Base-by-base conservation (phyloP, 2,329 filamentous ascomycete species). In the Colletotrichum spinosum region DNA sequence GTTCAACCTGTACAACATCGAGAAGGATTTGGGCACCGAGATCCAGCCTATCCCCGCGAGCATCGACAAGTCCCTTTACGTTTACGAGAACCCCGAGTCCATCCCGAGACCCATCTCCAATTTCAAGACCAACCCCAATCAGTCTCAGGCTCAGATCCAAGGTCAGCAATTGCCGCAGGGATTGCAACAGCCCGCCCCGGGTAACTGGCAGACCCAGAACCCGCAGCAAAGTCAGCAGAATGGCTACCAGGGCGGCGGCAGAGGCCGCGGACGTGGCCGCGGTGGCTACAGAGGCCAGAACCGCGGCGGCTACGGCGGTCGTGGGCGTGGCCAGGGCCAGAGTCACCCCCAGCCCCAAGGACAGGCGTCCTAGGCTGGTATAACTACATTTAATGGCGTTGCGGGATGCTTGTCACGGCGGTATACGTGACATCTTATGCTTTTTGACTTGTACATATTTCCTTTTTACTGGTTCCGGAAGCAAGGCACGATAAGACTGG, bases 1-100 rank as follows among this genome's bases (percentile, higher is more conserved):
- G 35, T 98, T 97, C 86, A 99, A 98, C 79, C 86, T 99, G 17
- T 99, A 99, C 84, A 97, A 97, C 78, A 99, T 99, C 72, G 96
- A 99, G 79, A 92, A 97, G 72, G 96, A 99, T 74, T 85, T 99
- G 45, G 96, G 96, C 56, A 99, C 96, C 7, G 96, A 99, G 80
- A 99, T 99, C 67, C 92, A 96, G 75, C 90, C 96, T n/a, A 99
- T 99, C 73, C 96, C 96, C 15, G 86, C 89, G 56, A 91, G 89
- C 71, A 99, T 99, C 70, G 96, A 99, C 83, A 98, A 97, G 87
- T 97, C 92, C 69, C 89, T 99, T 42, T 99, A 99, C 77, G 96
- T 99, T 55, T 99, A 99, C 78, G 97, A 99, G 69, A 92, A 94
- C 68, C 96, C 96, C 1, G 95, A 99, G 74, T 95, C 86, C 63